These are phyloP conservation scores for Backusella tarrabulga DNA, from an alignment of 192 early-diverging fungal genomes.

Conservation along the genomic window DNA sequence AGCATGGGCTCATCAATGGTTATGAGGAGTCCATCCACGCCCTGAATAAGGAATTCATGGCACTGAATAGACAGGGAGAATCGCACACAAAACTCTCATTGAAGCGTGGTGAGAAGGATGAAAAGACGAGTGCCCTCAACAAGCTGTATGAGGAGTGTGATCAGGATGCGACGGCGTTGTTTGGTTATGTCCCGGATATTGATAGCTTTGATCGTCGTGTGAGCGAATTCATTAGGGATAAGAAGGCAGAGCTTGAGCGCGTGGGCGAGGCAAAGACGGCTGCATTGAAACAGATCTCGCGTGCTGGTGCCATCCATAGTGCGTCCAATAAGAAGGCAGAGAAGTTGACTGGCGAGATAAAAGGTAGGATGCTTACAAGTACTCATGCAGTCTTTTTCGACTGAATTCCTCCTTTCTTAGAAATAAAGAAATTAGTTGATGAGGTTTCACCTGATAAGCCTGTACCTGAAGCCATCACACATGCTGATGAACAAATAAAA, in stretches of 20 bases:
- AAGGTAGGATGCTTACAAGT: neutral
- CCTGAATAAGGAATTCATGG: conserved; percentile 55
- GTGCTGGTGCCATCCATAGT: neutral
- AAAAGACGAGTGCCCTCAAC: conserved; percentile 38
- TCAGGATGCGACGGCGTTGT: neutral
- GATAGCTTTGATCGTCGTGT: neutral
- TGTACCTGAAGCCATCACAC: conserved; percentile 20
- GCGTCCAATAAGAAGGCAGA: neutral
- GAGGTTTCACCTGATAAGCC: conserved; percentile 10
- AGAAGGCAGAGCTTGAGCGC: neutral
- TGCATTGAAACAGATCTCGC: neutral
- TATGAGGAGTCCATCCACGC: conserved; percentile 40
- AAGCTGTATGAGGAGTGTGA: conserved; percentile 20
- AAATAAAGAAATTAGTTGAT: neutral
- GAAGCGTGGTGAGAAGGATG: conserved; percentile 39
- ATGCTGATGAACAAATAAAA: conserved; percentile 25
- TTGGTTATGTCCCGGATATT: conserved; percentile 12
- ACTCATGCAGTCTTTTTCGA: neutral
- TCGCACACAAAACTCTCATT: conserved; percentile 59
- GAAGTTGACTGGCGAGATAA: neutral
- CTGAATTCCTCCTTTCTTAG: neutral
- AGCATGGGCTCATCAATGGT: neutral
- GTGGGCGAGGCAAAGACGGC: neutral
- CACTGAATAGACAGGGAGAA: conserved; percentile 60
- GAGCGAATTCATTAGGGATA: neutral